Evolutionary conservation across 257 asterid species (phyloP).

Genomic region (Euphrasia confusa): DNA sequence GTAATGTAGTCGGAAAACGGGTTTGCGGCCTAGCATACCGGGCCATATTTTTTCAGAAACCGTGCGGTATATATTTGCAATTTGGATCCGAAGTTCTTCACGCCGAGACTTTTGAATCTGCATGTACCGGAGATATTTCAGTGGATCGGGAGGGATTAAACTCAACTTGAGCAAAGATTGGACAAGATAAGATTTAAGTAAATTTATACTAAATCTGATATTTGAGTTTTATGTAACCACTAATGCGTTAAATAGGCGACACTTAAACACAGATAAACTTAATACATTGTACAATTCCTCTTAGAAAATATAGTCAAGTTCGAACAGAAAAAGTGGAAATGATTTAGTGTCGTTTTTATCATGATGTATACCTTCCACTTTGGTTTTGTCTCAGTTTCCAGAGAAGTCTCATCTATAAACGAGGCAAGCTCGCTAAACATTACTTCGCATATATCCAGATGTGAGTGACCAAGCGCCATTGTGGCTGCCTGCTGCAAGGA

Average conservation of each 20-base stretch:
- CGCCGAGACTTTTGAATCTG: constrained; percentile 98
- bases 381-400: constrained; percentile 94
- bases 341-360: neutral
- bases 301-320: too few relatives aligned
- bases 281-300: too few relatives aligned
- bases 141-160: constrained; percentile 13
- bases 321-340: neutral
- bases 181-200: too few relatives aligned
- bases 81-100: constrained; percentile 88
- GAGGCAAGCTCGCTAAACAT: constrained; percentile 98
- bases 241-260: too few relatives aligned
- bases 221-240: too few relatives aligned
- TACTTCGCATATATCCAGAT: constrained; percentile 89
- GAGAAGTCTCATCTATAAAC: constrained; percentile 84
- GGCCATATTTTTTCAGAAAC: constrained; percentile 98
- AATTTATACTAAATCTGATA: too few relatives aligned
- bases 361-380: constrained; percentile 83
- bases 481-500: constrained; percentile 86
- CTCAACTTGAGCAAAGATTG: neutral
- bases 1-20: constrained; percentile 95
- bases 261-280: too few relatives aligned
- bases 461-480: constrained; percentile 99
- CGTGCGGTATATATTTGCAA: constrained; percentile 81
- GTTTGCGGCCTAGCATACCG: constrained; percentile 89
- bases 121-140: constrained; percentile 20